Evolutionary conservation across 345 rosid species (phyloP).

Genomic region (Lumnitzera littorea): DNA sequence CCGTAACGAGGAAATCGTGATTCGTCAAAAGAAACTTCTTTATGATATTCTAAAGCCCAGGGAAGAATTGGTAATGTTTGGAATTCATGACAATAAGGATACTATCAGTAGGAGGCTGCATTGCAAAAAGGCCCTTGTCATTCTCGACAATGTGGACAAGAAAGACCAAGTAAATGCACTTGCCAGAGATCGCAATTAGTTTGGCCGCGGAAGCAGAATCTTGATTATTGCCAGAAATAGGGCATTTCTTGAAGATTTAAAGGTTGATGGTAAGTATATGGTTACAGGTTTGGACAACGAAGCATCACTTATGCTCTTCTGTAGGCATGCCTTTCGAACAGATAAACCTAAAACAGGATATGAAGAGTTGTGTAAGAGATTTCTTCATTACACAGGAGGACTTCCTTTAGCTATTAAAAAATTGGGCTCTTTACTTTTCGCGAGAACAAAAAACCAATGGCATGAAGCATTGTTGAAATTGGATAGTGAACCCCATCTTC

Average conservation of each 20-base stretch:
- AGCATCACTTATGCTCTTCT: too few relatives aligned
- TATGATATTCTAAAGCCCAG: neutral
- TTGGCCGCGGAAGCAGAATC: conserved; percentile 7
- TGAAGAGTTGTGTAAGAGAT: neutral
- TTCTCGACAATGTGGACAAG: neutral
- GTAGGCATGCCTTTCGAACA: too few relatives aligned
- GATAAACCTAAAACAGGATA: neutral
- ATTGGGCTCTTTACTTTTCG: conserved; percentile 1
- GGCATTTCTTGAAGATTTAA: neutral
- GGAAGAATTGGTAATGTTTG: neutral
- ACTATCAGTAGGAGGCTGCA: neutral
- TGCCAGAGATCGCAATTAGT: neutral
- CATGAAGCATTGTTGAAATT: neutral
- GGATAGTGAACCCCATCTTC: neutral
- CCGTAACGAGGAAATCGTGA: neutral
- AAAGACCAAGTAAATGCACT: conserved; percentile 1
- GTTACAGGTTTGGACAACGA: neutral
- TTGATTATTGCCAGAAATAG: conserved; percentile 5
- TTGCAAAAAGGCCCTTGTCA: neutral
- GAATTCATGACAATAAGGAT: neutral
- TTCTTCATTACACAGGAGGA: conserved; percentile 7
- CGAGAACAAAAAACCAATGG: neutral
- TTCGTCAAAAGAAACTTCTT: conserved; percentile 7
- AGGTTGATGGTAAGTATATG: neutral
- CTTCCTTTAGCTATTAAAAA: neutral